These are phyloP conservation scores for Piper longum DNA, from an alignment of 164 flowering plant genomes.

Conservation along the genomic window DNA sequence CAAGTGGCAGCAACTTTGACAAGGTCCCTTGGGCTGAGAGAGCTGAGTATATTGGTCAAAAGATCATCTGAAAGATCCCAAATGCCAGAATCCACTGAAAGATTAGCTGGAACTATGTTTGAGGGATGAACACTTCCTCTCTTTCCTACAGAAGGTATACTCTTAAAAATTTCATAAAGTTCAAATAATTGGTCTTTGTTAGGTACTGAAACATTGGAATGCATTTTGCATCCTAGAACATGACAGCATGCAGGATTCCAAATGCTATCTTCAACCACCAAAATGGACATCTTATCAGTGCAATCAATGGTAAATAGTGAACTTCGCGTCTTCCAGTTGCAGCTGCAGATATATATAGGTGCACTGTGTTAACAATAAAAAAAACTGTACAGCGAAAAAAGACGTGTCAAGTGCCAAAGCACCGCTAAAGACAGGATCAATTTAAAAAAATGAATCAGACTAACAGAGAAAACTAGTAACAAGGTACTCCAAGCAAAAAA, in stretches of 20 bases:
- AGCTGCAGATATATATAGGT: slow-evolving; percentile 35
- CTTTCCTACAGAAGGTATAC: slow-evolving; percentile 41
- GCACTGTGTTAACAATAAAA: slow-evolving; percentile 6
- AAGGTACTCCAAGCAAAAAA: too few relatives aligned
- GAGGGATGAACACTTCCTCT: slow-evolving; percentile 21
- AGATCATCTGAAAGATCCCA: slow-evolving; percentile 76
- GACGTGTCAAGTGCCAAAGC: too few relatives aligned
- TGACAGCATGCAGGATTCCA: slow-evolving; percentile 65
- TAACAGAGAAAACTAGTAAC: too few relatives aligned
- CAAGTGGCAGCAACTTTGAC: slow-evolving; percentile 69
- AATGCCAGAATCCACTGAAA: slow-evolving; percentile 36
- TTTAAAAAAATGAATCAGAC: too few relatives aligned
- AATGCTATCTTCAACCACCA: slow-evolving; percentile 14
- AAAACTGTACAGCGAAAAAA: background rate
- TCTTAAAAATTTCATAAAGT: slow-evolving; percentile 85
- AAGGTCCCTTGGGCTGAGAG: slow-evolving; percentile 54
- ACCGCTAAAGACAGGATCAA: too few relatives aligned
- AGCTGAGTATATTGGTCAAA: slow-evolving; percentile 30
- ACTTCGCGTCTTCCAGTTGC: slow-evolving; percentile 66
- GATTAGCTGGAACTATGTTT: slow-evolving; percentile 32
- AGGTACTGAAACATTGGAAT: slow-evolving; percentile 22
- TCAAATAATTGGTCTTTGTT: slow-evolving; percentile 45
- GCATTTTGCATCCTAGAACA: slow-evolving; percentile 65
- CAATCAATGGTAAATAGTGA: slow-evolving; percentile 17
- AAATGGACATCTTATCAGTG: slow-evolving; percentile 5